These are phyloP conservation scores for Penicillium daleae DNA, from an alignment of 495 filamentous ascomycete genomes.

Conservation along the genomic window DNA sequence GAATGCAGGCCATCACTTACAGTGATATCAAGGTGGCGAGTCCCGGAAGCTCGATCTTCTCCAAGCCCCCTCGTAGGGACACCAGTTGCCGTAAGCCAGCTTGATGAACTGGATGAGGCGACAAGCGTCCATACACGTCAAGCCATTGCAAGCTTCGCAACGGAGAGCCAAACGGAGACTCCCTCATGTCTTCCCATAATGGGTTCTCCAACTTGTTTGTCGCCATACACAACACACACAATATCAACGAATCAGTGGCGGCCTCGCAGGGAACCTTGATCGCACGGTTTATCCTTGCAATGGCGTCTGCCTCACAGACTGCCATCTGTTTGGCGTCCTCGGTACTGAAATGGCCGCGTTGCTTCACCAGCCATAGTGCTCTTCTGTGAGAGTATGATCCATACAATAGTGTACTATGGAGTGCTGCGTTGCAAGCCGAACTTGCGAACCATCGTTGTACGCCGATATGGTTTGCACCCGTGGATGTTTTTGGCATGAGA, in stretches of 20 bases:
- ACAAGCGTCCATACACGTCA: constrained; percentile 13
- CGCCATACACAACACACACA: constrained; percentile 14
- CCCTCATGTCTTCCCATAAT: constrained; percentile 2
- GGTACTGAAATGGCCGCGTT: constrained; percentile 9
- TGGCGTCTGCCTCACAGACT: constrained; percentile 9
- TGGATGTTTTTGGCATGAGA: not conserved
- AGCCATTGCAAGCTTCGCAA: constrained; percentile 13
- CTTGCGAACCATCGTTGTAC: constrained; percentile 1
- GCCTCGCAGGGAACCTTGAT: not conserved
- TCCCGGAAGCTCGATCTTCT: not conserved
- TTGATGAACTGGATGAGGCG: constrained; percentile 12
- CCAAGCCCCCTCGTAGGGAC: constrained; percentile 1
- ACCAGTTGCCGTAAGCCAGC: constrained; percentile 8
- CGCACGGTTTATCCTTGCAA: not conserved
- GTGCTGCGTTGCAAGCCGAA: constrained; percentile 7
- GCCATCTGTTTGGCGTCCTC: constrained; percentile 10
- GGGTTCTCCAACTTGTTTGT: constrained; percentile 11
- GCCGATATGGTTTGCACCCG: not conserved
- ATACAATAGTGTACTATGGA: constrained; percentile 13
- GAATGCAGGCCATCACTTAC: not conserved
- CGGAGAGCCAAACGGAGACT: not conserved
- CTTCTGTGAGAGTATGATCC: constrained; percentile 13
- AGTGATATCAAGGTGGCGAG: not conserved
- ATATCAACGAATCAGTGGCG: constrained; percentile 6
- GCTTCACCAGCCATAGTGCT: constrained; percentile 11